Percentiles rank a stretch among this genome's conserved stretches.
phyloP scores from a whole-genome alignment of 31 red algal genomes.

The Endocladia muricata region DNA sequence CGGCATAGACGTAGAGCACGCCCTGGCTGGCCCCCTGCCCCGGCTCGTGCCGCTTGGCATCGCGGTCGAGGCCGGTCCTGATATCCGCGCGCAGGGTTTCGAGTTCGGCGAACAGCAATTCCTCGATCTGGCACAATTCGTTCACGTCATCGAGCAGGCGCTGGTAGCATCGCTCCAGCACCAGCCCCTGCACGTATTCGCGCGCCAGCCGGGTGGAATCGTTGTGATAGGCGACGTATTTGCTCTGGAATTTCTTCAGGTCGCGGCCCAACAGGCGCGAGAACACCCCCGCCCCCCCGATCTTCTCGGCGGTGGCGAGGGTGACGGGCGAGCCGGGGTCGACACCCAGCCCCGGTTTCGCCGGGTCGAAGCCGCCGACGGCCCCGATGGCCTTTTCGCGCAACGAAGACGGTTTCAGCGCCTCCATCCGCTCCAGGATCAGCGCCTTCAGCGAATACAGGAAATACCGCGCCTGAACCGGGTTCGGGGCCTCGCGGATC shows the following conservation, averaged over 20 bases:
- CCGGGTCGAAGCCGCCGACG: not conserved
- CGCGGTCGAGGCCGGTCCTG: conserved; percentile 1
- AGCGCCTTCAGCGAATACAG: conserved; percentile 3
- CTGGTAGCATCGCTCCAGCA: conserved; percentile 3
- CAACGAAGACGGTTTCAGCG: conserved; percentile 3
- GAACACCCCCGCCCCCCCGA: not conserved
- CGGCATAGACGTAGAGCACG: conserved; percentile 1
- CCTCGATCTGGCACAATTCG: conserved; percentile 4
- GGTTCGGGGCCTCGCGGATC: conserved; percentile 2
- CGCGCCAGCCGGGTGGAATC: not conserved
- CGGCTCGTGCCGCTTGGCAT: not conserved
- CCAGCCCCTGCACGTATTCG: conserved; percentile 1
- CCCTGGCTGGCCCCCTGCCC: conserved; percentile 1
- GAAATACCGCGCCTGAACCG: conserved; percentile 1
- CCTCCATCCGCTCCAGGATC: conserved; percentile 1
- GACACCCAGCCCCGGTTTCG: not conserved
- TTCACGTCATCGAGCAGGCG: conserved; percentile 3
- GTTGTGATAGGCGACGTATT: conserved; percentile 2
- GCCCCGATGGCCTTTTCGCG: conserved; percentile 2
- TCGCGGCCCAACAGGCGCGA: not conserved
- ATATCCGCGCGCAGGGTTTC: conserved; percentile 3
- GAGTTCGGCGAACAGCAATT: conserved; percentile 4
- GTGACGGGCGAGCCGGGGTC: conserved; percentile 1
- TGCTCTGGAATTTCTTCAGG: conserved; percentile 4
- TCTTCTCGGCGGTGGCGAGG: not conserved